Evolutionary conservation across 106 monocot genomes (phyloP).

Genomic region (Posidonia australis): DNA sequence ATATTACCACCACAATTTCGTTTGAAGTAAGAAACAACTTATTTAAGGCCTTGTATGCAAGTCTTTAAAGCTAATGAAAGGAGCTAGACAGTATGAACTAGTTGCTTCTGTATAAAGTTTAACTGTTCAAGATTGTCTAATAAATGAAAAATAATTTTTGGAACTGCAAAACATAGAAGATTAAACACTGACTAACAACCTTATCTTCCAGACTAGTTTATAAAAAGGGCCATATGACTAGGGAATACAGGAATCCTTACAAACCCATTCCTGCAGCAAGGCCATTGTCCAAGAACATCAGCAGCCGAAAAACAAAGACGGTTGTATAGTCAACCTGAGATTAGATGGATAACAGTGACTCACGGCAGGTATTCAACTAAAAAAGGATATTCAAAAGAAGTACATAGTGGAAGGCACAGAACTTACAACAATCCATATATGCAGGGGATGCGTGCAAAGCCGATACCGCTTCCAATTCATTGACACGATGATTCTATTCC

Average conservation of each 20-base stretch:
- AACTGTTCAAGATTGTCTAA: too few species aligned
- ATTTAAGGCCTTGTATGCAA: too few species aligned
- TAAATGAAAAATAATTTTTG: too few species aligned
- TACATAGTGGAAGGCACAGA: neutral
- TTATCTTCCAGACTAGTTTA: too few species aligned
- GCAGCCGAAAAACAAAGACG: slow-evolving; percentile 79
- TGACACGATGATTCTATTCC: slow-evolving; percentile 20
- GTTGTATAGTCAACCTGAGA: slow-evolving; percentile 85
- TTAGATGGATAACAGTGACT: neutral
- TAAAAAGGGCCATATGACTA: too few species aligned
- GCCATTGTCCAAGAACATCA: slow-evolving; percentile 92
- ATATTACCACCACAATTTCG: neutral
- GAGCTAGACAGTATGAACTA: too few species aligned
- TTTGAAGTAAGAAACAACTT: too few species aligned
- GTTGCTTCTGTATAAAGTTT: too few species aligned
- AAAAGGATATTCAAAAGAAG: neutral
- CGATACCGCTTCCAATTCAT: slow-evolving; percentile 28
- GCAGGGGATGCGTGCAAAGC: slow-evolving; percentile 22
- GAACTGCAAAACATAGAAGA: too few species aligned
- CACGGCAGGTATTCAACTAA: neutral
- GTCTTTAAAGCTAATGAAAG: too few species aligned
- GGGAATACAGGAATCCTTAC: slow-evolving; percentile 49
- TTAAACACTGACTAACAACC: too few species aligned
- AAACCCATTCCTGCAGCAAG: slow-evolving; percentile 97
- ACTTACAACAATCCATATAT: slow-evolving; percentile 80